phyloP scores from a whole-genome alignment of 768 basidiomycete species.

The Amyloporia xantha region DNA sequence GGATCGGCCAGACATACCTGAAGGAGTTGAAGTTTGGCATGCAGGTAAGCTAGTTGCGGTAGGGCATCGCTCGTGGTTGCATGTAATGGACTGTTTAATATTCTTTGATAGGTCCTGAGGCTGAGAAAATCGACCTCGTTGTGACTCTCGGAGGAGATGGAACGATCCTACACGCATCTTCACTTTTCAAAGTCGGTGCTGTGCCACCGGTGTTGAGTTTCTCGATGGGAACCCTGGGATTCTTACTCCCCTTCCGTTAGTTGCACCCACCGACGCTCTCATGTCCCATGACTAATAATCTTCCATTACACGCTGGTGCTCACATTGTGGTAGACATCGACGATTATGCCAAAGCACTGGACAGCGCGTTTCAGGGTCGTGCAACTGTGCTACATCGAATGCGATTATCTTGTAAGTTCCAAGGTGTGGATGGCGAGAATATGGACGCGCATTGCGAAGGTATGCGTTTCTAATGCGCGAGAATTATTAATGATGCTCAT shows the following conservation, averaged over 20 bases:
- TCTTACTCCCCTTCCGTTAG: slow-evolving; percentile 91
- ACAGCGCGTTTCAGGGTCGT: slow-evolving; percentile 72
- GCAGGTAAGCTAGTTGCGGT: slow-evolving; percentile 36
- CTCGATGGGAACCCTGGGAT: slow-evolving; percentile 90
- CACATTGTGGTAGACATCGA: slow-evolving; percentile 73
- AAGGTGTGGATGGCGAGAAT: slow-evolving; percentile 49
- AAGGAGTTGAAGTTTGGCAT: slow-evolving; percentile 46
- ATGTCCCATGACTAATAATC: no score
- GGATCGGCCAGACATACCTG: slow-evolving; percentile 42
- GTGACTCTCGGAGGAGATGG: slow-evolving; percentile 94
- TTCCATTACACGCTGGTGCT: no score
- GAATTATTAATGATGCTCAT: not conserved
- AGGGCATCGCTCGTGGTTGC: not conserved
- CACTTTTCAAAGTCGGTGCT: slow-evolving; percentile 82
- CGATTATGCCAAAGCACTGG: slow-evolving; percentile 73
- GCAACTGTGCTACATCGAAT: slow-evolving; percentile 83
- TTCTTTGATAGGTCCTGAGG: slow-evolving; percentile 31
- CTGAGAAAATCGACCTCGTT: slow-evolving; percentile 74
- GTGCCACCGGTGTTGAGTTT: slow-evolving; percentile 90
- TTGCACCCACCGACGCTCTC: slow-evolving; percentile 9
- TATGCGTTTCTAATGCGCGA: slow-evolving; percentile 18
- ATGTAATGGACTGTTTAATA: not conserved
- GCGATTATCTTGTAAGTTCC: slow-evolving; percentile 80
- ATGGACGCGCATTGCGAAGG: slow-evolving; percentile 56
- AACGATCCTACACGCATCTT: slow-evolving; percentile 89